phyloP scores from a whole-genome alignment of 2,329 filamentous ascomycete species.

The Ambrosiella beaveri region DNA sequence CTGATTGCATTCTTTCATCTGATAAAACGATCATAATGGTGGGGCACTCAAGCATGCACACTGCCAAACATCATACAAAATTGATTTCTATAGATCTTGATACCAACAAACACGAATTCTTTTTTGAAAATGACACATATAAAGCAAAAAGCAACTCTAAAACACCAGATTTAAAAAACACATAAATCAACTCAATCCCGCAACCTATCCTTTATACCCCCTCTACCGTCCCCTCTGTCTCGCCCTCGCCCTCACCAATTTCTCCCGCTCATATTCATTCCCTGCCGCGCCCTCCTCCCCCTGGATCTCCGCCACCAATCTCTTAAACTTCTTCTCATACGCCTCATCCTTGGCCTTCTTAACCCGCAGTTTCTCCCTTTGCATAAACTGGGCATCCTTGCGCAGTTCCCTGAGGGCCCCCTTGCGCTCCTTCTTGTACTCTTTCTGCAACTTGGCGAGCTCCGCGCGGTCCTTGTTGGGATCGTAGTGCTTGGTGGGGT shows the following conservation, averaged over 20 bases:
- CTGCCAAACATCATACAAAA: no score
- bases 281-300: conserved; percentile 74
- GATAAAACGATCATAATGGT: no score
- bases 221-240: conserved; percentile 22
- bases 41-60: no score
- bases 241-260: conserved; percentile 51
- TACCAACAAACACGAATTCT: no score
- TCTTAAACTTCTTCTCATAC: conserved; percentile 93
- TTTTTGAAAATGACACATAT: background rate
- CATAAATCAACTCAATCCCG: conserved; percentile 4
- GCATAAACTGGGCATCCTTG: conserved; percentile 90
- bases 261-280: conserved; percentile 82
- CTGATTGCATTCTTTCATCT: no score
- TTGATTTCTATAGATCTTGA: no score
- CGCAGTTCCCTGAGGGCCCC: conserved; percentile 83
- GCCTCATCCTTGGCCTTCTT: conserved; percentile 88
- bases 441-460: conserved; percentile 63
- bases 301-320: conserved; percentile 86
- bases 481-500: conserved; percentile 93
- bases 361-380: conserved; percentile 70
- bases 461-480: conserved; percentile 81
- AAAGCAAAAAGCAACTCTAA: background rate
- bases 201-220: conserved; percentile 17
- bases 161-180: background rate
- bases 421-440: conserved; percentile 92